Conservation (phyloP, 1,284 basidiomycete genomes). For the Nidula niveotomentosa region DNA sequence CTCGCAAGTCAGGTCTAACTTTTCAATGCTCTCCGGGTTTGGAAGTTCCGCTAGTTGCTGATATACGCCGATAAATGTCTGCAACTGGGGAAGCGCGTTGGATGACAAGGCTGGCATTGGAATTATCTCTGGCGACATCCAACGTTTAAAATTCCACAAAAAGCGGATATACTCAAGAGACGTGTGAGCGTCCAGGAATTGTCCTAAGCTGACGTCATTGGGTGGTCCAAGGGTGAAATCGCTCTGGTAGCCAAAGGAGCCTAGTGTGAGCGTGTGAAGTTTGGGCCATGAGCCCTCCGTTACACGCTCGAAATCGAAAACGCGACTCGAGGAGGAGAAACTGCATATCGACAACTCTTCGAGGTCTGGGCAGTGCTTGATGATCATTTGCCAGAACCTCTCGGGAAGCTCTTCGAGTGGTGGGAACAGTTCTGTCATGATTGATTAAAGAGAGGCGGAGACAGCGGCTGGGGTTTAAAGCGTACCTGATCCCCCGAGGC, state of each 20-base stretch:
- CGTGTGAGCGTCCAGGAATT: slow-evolving; percentile 32
- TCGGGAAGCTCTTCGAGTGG: slow-evolving; percentile 31
- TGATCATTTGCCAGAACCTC: slow-evolving; percentile 42
- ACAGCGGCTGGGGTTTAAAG: background rate
- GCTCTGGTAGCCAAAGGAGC: slow-evolving; percentile 41
- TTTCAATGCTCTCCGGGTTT: slow-evolving; percentile 29
- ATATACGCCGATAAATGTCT: slow-evolving; percentile 41
- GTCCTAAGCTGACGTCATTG: slow-evolving; percentile 19
- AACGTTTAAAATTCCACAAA: slow-evolving; percentile 44
- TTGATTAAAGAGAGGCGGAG: background rate
- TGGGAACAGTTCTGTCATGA: slow-evolving; percentile 30
- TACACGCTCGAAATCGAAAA: slow-evolving; percentile 35
- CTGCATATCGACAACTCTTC: slow-evolving; percentile 43
- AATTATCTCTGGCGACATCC: slow-evolving; percentile 38
- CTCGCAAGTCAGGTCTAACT: slow-evolving; percentile 43
- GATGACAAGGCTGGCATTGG: slow-evolving; percentile 23
- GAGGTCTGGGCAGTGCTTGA: slow-evolving; percentile 38
- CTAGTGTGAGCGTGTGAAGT: slow-evolving; percentile 39
- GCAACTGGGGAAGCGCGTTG: slow-evolving; percentile 29
- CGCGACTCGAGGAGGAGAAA: slow-evolving; percentile 39
- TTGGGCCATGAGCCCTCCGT: slow-evolving; percentile 31
- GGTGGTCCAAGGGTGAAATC: slow-evolving; percentile 37
- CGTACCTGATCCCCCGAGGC: slow-evolving; percentile 32
- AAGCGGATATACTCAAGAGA: slow-evolving; percentile 37
- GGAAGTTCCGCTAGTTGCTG: slow-evolving; percentile 40